Percentiles rank a stretch among this genome's conserved stretches.
These are phyloP conservation scores for Candida nitratophila DNA, from an alignment of 805 yeast genomes.

Conservation along the genomic window DNA sequence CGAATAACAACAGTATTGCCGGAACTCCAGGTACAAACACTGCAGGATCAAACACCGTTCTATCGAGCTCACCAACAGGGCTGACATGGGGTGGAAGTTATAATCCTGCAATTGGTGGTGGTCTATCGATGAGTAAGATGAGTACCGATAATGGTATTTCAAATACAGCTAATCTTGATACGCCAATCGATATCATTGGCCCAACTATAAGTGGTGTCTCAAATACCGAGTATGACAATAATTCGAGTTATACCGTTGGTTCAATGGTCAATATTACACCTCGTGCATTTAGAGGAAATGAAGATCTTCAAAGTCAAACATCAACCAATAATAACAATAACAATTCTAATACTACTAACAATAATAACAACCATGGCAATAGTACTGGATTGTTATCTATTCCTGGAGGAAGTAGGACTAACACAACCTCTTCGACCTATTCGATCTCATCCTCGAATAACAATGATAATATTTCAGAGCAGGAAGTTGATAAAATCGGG, in stretches of 20 bases:
- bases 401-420: background rate
- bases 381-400: no score
- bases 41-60: background rate
- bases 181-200: background rate
- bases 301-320: background rate
- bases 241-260: background rate
- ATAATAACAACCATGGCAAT: no score
- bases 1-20: no score
- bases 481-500: background rate
- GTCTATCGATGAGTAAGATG: background rate
- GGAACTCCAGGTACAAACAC: background rate
- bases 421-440: conserved; percentile 1
- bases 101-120: background rate
- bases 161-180: background rate
- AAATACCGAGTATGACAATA: background rate
- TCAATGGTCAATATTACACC: conserved; percentile 2
- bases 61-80: background rate
- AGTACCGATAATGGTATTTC: no score
- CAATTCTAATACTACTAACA: background rate
- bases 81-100: conserved; percentile 2
- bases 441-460: conserved; percentile 15
- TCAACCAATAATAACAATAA: conserved; percentile 1
- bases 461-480: conserved; percentile 7
- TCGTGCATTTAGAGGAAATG: conserved; percentile 1
- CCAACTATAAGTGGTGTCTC: background rate